These are phyloP conservation scores for Starmerella bacillaris DNA, from an alignment of 805 yeast species.

Conservation along the genomic window DNA sequence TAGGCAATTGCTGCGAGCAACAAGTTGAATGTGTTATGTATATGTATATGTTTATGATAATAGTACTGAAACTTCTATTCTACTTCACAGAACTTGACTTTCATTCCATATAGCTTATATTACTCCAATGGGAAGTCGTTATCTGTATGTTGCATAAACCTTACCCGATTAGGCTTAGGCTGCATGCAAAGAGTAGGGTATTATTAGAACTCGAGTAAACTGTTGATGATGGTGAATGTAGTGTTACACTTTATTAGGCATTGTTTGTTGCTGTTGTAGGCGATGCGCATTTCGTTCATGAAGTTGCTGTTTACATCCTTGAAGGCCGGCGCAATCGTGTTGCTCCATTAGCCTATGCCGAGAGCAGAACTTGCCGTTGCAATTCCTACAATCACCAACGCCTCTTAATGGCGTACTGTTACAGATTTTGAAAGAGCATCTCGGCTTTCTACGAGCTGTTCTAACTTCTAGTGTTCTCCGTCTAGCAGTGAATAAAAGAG, in stretches of 20 bases:
- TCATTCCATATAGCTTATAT: too few species aligned
- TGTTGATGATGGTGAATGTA: background rate
- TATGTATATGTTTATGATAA: too few species aligned
- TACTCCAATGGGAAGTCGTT: too few species aligned
- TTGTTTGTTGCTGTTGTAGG: conserved; percentile 71
- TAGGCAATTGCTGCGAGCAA: too few species aligned
- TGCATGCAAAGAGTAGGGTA: background rate
- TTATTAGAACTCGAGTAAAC: background rate
- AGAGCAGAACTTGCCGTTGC: conserved; percentile 72
- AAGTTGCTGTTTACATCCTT: conserved; percentile 61
- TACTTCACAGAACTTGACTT: too few species aligned
- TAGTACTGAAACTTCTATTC: too few species aligned
- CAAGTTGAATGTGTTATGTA: too few species aligned
- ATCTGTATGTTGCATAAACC: background rate
- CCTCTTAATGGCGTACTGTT: conserved; percentile 42
- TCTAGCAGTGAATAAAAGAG: conserved; percentile 17
- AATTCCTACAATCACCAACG: conserved; percentile 69
- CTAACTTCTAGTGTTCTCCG: conserved; percentile 18
- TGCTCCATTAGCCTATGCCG: conserved; percentile 75
- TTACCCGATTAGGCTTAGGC: background rate
- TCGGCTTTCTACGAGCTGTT: conserved; percentile 26
- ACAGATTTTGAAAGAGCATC: conserved; percentile 41
- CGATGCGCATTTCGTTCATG: conserved; percentile 74
- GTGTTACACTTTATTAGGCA: conserved; percentile 42
- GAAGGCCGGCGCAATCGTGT: conserved; percentile 63